Evolutionary conservation across 345 rosid genomes (phyloP).

Genomic region (Pugionium dolabratum): DNA sequence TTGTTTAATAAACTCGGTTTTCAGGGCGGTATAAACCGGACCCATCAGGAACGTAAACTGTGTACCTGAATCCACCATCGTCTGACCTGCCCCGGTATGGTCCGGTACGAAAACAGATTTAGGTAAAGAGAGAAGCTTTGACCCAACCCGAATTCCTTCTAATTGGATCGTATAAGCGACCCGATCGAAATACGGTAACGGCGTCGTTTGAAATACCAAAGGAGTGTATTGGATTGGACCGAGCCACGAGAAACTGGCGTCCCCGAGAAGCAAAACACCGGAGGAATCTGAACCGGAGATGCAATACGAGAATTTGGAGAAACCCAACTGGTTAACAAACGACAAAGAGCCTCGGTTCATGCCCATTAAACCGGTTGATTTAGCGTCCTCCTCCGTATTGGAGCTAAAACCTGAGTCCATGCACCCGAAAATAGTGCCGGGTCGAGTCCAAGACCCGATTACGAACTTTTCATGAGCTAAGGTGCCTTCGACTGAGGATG

Average conservation of each 20-base stretch:
- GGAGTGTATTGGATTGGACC: slow-evolving; percentile 64
- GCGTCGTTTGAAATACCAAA: slow-evolving; percentile 50
- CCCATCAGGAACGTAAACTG: slow-evolving; percentile 72
- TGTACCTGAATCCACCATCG: slow-evolving; percentile 82
- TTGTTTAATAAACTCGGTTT: slow-evolving; percentile 54
- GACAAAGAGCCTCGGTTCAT: slow-evolving; percentile 83
- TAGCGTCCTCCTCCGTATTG: slow-evolving; percentile 55
- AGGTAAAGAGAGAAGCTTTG: slow-evolving; percentile 47
- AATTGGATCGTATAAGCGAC: slow-evolving; percentile 69
- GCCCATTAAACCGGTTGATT: slow-evolving; percentile 74
- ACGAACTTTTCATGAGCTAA: slow-evolving; percentile 56
- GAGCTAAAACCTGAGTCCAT: slow-evolving; percentile 73
- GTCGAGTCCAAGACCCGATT: slow-evolving; percentile 47
- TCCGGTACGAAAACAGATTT: slow-evolving; percentile 61
- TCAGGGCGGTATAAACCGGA: slow-evolving; percentile 60
- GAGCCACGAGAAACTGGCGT: slow-evolving; percentile 52
- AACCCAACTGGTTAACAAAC: slow-evolving; percentile 64
- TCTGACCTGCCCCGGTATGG: slow-evolving; percentile 88
- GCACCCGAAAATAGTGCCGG: slow-evolving; percentile 64
- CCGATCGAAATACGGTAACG: slow-evolving; percentile 68
- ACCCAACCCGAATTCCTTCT: slow-evolving; percentile 64
- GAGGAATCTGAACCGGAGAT: slow-evolving; percentile 70
- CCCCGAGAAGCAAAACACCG: slow-evolving; percentile 67
- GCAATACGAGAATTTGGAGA: slow-evolving; percentile 74
- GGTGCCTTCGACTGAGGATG: slow-evolving; percentile 64